These are phyloP conservation scores for Tetragonia tetragonoides DNA, from an alignment of 148 eudicot genomes.

Conservation along the genomic window DNA sequence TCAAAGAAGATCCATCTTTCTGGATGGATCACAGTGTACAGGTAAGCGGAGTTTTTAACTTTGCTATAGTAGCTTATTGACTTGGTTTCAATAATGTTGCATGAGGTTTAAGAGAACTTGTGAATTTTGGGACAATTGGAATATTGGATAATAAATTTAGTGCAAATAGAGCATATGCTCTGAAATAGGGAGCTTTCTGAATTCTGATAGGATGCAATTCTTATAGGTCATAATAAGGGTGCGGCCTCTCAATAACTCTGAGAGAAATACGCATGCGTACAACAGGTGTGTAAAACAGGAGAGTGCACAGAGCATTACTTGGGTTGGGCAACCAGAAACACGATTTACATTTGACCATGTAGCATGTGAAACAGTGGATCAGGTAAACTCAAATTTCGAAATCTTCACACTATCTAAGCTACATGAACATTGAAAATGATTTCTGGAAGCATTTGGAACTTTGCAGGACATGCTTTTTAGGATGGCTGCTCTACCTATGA, in stretches of 20 bases:
- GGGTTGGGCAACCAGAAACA: conserved; percentile 91
- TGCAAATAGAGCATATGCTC: background rate
- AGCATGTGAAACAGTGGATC: conserved; percentile 94
- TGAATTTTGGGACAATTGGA: background rate
- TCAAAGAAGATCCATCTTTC: conserved; percentile 90
- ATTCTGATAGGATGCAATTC: conserved; percentile 8
- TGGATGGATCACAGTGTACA: conserved; percentile 99
- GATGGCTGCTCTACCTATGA: conserved; percentile 97
- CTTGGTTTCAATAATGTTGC: background rate
- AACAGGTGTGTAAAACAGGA: conserved; percentile 90
- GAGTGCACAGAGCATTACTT: conserved; percentile 76
- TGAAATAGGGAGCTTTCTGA: background rate
- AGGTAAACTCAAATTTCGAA: conserved; percentile 37
- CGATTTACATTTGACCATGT: conserved; percentile 96
- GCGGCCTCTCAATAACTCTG: conserved; percentile 71
- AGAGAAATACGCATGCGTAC: conserved; percentile 58
- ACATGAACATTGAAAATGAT: background rate
- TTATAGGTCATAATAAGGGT: conserved; percentile 80
- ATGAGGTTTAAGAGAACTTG: background rate
- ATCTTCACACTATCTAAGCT: background rate
- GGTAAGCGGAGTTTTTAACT: conserved; percentile 30
- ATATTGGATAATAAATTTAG: background rate
- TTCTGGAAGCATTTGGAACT: conserved; percentile 10
- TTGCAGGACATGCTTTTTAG: conserved; percentile 91
- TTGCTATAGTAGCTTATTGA: background rate